Conservation (phyloP, 345 rosid genomes). For the Syzygium oleosum region DNA sequence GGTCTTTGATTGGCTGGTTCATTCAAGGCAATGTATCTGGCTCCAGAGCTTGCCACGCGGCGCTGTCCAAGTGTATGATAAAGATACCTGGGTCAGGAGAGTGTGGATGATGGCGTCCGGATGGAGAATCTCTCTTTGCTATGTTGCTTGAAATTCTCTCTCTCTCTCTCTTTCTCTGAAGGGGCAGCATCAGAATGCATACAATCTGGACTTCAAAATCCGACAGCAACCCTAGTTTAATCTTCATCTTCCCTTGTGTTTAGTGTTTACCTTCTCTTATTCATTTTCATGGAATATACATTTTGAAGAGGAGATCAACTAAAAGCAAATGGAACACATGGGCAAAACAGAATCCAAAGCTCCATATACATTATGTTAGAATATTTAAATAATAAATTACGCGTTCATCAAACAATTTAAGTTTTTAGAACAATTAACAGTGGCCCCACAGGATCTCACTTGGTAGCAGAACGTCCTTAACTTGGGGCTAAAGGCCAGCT, state of each 20-base stretch:
- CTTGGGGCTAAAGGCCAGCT: no score
- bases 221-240: background rate
- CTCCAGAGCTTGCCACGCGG: conserved; percentile 45
- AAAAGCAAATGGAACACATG: background rate
- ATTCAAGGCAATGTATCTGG: conserved; percentile 14
- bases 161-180: background rate
- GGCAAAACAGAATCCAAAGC: background rate
- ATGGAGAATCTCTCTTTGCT: background rate
- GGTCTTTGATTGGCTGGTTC: conserved; percentile 49
- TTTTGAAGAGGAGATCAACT: background rate
- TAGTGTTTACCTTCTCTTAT: background rate
- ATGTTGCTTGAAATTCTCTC: background rate
- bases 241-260: background rate
- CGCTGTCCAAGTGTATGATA: conserved; percentile 4
- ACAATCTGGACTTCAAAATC: background rate
- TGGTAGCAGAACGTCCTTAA: no score
- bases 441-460: no score
- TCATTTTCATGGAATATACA: background rate
- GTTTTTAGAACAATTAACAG: no score
- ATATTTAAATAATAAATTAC: no score
- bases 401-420: no score
- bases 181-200: background rate
- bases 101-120: background rate
- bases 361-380: background rate
- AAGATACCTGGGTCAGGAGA: conserved; percentile 13